Base-by-base conservation (phyloP, 192 early-diverging fungal genomes). In the Martensiomyces pterosporus region DNA sequence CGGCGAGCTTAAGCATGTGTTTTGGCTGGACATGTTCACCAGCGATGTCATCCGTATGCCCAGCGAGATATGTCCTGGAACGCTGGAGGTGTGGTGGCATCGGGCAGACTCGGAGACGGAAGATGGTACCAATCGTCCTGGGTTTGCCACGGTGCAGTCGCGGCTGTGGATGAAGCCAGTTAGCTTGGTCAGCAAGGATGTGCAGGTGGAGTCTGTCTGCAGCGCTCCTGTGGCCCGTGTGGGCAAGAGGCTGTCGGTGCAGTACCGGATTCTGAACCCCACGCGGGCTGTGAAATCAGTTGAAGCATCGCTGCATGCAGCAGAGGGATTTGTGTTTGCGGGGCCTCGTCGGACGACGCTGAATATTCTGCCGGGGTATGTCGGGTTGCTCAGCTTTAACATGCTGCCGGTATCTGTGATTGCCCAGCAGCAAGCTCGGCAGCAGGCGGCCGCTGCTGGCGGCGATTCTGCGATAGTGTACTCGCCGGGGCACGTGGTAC, bases 241-340 rank as follows among this genome's bases (percentile, higher is more conserved):
- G n/a, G 70, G 70, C n/a, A 19, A 43, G 51, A 18, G 50, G 9
- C 14, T 74, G 29, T 8, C 32, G 10, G 12, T 74, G 17, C 22
- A 25, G 7, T 74, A 66, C 33, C 46, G 64, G 9, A 19, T 74
- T 19, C 35, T 58, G 9, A 74, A 74, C 19, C 40, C 44, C 2
- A 66, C 70, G 37, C 49, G 59, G 0, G 13, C 9, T 18, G 19
- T 52, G 36, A 55, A 49, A 25, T 33, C 47, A 14, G 15, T 74
- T 10, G 63, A 62, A 22, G 35, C 48, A 8, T 33, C 59, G 2
- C 57, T 66, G 70, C 70, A 66, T 22, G 70, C 70, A 1, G 18
- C 55, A 4, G 70, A 74, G 1, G 32, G 29, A 3, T 74, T 74
- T 59, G 70, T 66, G 12, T 74, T 66, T 51, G 44, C 63, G 0